Conservation (phyloP, 1,139 yeast species). For the Tardiomyces depauwii region DNA sequence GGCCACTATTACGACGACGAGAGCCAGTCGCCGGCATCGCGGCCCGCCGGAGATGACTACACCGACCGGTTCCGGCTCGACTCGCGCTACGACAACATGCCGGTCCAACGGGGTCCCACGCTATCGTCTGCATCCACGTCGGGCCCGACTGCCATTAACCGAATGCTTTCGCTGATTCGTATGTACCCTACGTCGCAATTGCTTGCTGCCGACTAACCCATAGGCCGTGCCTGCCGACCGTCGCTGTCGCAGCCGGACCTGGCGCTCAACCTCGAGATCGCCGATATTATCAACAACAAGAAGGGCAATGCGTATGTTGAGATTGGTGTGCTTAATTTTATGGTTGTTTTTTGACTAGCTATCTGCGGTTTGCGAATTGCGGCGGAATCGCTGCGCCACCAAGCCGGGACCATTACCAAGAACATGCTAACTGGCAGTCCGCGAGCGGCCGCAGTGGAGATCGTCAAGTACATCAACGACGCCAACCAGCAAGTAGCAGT, state of each 20-base stretch:
- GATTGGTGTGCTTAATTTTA: no score
- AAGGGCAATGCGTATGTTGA: conserved; percentile 59
- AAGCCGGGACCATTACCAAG: no score
- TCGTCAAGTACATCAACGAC: conserved; percentile 73
- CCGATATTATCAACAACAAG: conserved; percentile 86
- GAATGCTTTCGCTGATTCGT: background rate
- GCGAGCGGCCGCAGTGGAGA: conserved; percentile 86
- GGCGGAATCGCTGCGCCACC: no score
- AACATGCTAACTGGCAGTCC: no score
- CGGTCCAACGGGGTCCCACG: conserved; percentile 2
- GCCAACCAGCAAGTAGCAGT: conserved; percentile 70
- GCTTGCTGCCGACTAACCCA: conserved; percentile 1
- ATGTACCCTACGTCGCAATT: conserved; percentile 6
- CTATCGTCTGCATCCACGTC: background rate
- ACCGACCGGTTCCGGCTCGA: conserved; percentile 29
- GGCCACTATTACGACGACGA: no score
- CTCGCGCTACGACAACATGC: conserved; percentile 12
- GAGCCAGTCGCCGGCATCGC: no score
- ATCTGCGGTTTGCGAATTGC: no score
- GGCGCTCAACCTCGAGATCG: conserved; percentile 79
- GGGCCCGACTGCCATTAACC: background rate
- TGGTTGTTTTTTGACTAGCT: no score
- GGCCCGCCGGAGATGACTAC: conserved; percentile 9
- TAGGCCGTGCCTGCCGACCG: conserved; percentile 83
- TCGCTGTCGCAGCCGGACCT: conserved; percentile 79